Evolutionary conservation across 202 grass and related monocot genomes (phyloP), one percentile per base, ranked within the genome.

Genomic region (Zoysia matrella): DNA sequence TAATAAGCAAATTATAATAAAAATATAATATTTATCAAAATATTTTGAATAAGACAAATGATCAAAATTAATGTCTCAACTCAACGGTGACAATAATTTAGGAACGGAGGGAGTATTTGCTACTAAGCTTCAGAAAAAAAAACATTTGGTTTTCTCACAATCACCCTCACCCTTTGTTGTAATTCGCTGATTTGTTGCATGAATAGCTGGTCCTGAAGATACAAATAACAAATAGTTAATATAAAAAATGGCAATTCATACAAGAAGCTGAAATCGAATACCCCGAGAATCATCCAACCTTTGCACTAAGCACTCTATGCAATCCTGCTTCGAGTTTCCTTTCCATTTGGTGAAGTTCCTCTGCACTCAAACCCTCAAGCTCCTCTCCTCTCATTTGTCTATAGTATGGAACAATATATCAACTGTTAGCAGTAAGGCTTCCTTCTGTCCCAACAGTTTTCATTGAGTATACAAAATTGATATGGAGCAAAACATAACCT

Each of bases 341-440:
- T 85, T 99, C 96, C 80, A 99, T 85, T 74, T 87, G 87, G 50
- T 94, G 89, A 73, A 99, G 70, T 80, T 99, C 85, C 55, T 81
- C 90, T 39, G 90, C 77, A 85, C 74, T 90, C 64, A 94, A 74
- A 44, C 82, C 82, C 30, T 22, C 22, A 22, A 22, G 22, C 22
- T 22, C 22, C 22, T 22, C 22, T 22, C 22, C 22, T 22, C 22
- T 22, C 22, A 22, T 22, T 22, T 22, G 96, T 69, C 96, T 99
- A 75, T 60, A 90, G 16, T 65, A 55, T 69, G 48, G 13, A 87
- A 55, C 47, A 65, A 72, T 41, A 58, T 51, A 8, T 57, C 75
- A 47, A 77, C 2, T 4, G 40, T 65, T 82, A 58, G 2, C 5
- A 22, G 8, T 46, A 39, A 71, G 18, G 40, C 15, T 9, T 3